Base-by-base conservation (phyloP, 2,329 filamentous ascomycete species). In the Annulohypoxylon truncatum region DNA sequence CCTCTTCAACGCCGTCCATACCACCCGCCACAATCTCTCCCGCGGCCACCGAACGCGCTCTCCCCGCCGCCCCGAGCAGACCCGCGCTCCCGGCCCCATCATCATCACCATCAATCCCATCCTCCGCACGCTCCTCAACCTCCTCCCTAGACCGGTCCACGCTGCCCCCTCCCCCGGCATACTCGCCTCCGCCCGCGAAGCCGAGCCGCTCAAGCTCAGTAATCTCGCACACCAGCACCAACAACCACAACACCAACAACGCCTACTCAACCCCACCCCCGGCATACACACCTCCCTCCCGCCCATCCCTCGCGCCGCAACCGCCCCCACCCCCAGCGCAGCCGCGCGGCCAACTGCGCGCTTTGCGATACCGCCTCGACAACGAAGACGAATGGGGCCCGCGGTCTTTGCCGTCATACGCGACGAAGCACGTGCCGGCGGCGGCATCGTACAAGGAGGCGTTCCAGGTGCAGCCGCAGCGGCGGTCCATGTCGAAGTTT, bases 341-440 rank as follows among this genome's bases (percentile, higher is more conserved):
- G 15, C 51, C 48, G 22, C 47, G 35, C 12, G 58, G 53, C 24
- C 48, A 59, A 13, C 59, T 64, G 0, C 47, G 61, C 33, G 61
- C 68, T 8, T 52, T 69, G n/a, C 61, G 47, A 15, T 64, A 68
- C 63, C 64, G 70, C 6, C 35, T 71, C n/a, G 62, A 59, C 24
- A 55, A 53, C 57, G 28, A 4, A 24, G 44, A 53, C 20, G 40
- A 40, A 35, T 54, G 44, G 53, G 15, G 52, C 5, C 52, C 24
- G 26, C 22, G 22, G 20, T 26, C 51, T 4, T 18, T 15, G 15
- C 3, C 51, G 10, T 12, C 35, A 7, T 50, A 20, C 38, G 9
- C 38, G 5, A 5, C 35, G 3, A 35, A 35, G 33, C 33, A 35
- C 13, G 12, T 12, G 3, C 33, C 33, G 10, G n/a, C n/a, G n/a